These are phyloP conservation scores for Xylaria arbuscula DNA, from an alignment of 2,329 filamentous ascomycete genomes.

Conservation along the genomic window DNA sequence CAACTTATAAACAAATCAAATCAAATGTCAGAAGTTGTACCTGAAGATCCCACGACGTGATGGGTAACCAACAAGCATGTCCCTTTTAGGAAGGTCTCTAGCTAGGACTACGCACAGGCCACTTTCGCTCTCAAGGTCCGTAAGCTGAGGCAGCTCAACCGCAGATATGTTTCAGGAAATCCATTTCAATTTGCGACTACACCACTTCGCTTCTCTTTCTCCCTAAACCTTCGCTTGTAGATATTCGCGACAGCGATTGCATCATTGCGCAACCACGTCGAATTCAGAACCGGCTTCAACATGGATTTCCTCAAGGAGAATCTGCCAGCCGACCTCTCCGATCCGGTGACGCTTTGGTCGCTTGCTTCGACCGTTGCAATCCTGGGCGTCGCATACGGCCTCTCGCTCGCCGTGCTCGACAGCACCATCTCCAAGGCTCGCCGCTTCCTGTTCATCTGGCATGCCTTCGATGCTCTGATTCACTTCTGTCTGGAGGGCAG, in stretches of 20 bases:
- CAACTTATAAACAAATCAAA: background rate
- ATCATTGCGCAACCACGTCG: background rate
- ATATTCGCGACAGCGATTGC: background rate
- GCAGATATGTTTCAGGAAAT: slow-evolving; percentile 17
- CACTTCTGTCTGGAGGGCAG: slow-evolving; percentile 92
- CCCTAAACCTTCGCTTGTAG: background rate
- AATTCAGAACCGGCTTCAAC: slow-evolving; percentile 7
- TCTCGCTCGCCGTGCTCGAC: slow-evolving; percentile 59
- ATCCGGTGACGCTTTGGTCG: slow-evolving; percentile 69
- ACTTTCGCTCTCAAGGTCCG: background rate
- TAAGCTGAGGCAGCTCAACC: background rate
- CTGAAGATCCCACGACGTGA: background rate
- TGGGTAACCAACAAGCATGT: slow-evolving; percentile 4
- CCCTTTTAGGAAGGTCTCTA: slow-evolving; percentile 31
- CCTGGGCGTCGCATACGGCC: slow-evolving; percentile 60
- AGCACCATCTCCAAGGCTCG: slow-evolving; percentile 62
- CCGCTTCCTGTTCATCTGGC: slow-evolving; percentile 92
- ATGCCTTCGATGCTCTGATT: slow-evolving; percentile 90
- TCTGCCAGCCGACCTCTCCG: slow-evolving; percentile 67
- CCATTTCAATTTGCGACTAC: slow-evolving; percentile 12
- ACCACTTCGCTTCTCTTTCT: background rate
- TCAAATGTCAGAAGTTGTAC: background rate
- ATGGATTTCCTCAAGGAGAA: slow-evolving; percentile 45
- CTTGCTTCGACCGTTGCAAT: slow-evolving; percentile 67
- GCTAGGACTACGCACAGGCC: slow-evolving; percentile 23